phyloP scores from a whole-genome alignment of 2,329 filamentous ascomycete genomes.

The Apiospora phragmitis region DNA sequence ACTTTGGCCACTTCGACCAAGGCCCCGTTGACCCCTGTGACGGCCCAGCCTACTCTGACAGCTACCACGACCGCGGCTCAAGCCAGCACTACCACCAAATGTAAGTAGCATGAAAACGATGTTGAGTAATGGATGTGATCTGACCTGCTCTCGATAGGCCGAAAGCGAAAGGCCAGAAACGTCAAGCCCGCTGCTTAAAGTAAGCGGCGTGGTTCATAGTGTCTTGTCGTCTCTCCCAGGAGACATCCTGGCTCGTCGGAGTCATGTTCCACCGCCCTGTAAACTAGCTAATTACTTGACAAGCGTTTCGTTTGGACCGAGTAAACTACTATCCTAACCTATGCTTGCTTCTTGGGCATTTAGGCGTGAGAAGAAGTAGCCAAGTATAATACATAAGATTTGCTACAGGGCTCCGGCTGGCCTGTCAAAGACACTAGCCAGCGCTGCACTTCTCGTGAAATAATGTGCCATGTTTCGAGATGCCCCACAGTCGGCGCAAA shows the following conservation, averaged over 20 bases:
- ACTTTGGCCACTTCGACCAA: conserved; percentile 3
- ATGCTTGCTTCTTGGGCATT: neutral
- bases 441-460: neutral
- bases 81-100: neutral
- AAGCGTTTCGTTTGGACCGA: neutral
- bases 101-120: neutral
- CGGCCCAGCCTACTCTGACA: neutral
- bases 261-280: neutral
- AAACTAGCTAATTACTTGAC: neutral
- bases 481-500: neutral
- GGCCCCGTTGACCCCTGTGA: neutral
- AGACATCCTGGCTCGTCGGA: neutral
- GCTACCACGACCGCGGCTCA: neutral
- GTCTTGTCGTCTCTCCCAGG: neutral
- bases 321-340: neutral
- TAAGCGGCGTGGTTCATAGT: neutral
- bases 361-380: neutral
- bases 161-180: conserved; percentile 8
- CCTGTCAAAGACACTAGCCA: neutral
- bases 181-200: neutral
- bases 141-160: neutral
- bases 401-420: neutral
- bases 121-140: neutral
- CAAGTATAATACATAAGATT: neutral
- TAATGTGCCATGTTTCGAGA: neutral